phyloP scores from a whole-genome alignment of 208 protist species.

The Vickermania ingenoplastis region DNA sequence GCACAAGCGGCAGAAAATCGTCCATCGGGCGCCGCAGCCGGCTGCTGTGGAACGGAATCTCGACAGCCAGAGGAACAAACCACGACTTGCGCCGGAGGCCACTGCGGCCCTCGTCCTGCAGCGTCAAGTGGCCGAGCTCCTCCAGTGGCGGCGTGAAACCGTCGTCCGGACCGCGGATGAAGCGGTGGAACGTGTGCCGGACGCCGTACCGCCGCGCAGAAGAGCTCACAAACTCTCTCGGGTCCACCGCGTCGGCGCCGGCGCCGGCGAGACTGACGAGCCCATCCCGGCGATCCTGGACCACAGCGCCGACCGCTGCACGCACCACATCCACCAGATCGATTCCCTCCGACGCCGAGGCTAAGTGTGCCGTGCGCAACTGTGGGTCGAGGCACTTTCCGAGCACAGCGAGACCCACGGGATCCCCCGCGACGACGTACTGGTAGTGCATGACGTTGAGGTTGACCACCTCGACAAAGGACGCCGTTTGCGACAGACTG shows the following conservation, averaged over 20 bases:
- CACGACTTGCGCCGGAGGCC: constrained; percentile 85
- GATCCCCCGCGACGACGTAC: constrained; percentile 77
- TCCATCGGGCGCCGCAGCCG: constrained; percentile 46
- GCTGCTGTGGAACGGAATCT: constrained; percentile 81
- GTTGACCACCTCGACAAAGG: constrained; percentile 77
- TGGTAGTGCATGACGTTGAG: constrained; percentile 72
- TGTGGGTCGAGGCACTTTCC: constrained; percentile 85
- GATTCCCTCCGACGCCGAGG: constrained; percentile 1
- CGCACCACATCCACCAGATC: constrained; percentile 29
- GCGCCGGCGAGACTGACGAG: too few relatives aligned
- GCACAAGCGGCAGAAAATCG: constrained; percentile 61
- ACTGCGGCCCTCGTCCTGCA: constrained; percentile 76
- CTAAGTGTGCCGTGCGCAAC: constrained; percentile 53
- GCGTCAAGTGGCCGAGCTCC: constrained; percentile 64
- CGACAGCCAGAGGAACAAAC: constrained; percentile 74
- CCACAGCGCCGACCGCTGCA: constrained; percentile 34
- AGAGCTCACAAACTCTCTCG: constrained; percentile 59
- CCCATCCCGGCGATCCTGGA: constrained; percentile 51
- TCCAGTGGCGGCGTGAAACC: constrained; percentile 65
- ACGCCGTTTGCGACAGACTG: constrained; percentile 52
- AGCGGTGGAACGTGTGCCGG: constrained; percentile 48
- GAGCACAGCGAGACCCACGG: constrained; percentile 51
- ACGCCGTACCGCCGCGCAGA: constrained; percentile 52
- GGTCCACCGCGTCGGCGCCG: not conserved
- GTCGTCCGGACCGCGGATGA: constrained; percentile 76